Percentiles rank a stretch among this genome's conserved stretches.
Conservation (phyloP, 352 stramenopile genomes). For the Globisporangium perplexum region DNA sequence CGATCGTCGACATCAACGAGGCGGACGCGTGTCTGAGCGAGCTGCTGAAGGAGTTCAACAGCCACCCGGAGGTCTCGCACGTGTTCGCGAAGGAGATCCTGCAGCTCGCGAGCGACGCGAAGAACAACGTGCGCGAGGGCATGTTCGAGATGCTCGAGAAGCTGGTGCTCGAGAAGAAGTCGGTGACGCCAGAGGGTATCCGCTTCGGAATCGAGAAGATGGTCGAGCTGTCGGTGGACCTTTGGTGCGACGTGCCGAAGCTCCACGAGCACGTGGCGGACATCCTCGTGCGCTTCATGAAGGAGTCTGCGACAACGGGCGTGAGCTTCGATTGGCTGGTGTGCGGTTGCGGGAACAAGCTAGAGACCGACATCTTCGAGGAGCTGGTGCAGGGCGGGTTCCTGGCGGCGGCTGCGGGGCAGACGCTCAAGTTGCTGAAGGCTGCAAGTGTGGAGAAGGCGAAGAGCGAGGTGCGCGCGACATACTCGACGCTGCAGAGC, state of each 20-base stretch:
- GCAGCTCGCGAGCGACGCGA: constrained; percentile 60
- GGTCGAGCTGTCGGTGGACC: constrained; percentile 49
- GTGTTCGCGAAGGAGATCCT: constrained; percentile 58
- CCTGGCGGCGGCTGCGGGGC: constrained; percentile 40
- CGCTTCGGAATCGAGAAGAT: constrained; percentile 54
- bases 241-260: constrained; percentile 83
- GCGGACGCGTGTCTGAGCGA: constrained; percentile 58
- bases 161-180: constrained; percentile 54
- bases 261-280: constrained; percentile 68
- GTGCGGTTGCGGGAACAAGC: constrained; percentile 29
- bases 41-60: constrained; percentile 60
- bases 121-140: constrained; percentile 35
- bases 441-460: constrained; percentile 31
- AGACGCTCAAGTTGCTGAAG: constrained; percentile 43
- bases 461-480: constrained; percentile 41
- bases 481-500: constrained; percentile 47
- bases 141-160: constrained; percentile 73
- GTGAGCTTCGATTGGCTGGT: constrained; percentile 73
- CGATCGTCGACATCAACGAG: constrained; percentile 63
- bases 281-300: constrained; percentile 69
- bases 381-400: constrained; percentile 70
- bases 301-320: constrained; percentile 43
- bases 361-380: constrained; percentile 58
- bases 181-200: constrained; percentile 48
- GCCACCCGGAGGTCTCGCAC: constrained; percentile 45